Base-by-base conservation (phyloP, 2,329 filamentous ascomycete species). In the Microdochium nivale region DNA sequence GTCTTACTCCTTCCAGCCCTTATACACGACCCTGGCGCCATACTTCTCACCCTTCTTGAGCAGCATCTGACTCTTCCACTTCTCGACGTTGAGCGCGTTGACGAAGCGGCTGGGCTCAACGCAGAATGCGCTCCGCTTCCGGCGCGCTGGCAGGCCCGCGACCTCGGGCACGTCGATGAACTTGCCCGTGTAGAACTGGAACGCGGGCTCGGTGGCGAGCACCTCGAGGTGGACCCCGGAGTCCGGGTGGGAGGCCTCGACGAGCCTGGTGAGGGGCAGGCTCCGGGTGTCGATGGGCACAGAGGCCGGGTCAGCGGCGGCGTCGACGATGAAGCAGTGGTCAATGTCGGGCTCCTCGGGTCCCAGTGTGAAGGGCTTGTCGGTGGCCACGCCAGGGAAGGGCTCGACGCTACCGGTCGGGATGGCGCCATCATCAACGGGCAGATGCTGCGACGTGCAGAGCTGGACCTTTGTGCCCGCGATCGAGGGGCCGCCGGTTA, bases 181-280 rank as follows among this genome's bases (percentile, higher is more conserved):
- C 64, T 88, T 86, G 57, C 92, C 94, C 0, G 90, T 95, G 71
- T 97, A 97, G 72, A 96, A 95, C 69, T 97, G 92, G 76, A 96
- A 97, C 0, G 90, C 88, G 0, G 94, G 94, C 74, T 97, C 92
- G 0, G 92, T 97, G 73, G 88, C 94, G 62, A 83, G 75, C 5
- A 96, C 86, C 68, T 96, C 88, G 49, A 97, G 81, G 65, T 95
- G 86, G 58, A 96, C 77, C 56, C 83, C 81, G 25, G 84, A 86
- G 49, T 74, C 75, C 5, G 89, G 81, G 67, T 96, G 89, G 67
- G 79, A 80, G 53, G 94, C 87, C 24, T 80, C 74, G 47, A 88
- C 81, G 47, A 92, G 80, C 53, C 79, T 82, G 52, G 75, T 77
- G 37, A 96, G 74, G 1, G 87, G 80, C 52, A 71, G 58, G 46